Percentiles rank a stretch among this genome's conserved stretches.
Evolutionary conservation across 345 rosid species (phyloP).

Genomic region (Bruguiera sexangula): DNA sequence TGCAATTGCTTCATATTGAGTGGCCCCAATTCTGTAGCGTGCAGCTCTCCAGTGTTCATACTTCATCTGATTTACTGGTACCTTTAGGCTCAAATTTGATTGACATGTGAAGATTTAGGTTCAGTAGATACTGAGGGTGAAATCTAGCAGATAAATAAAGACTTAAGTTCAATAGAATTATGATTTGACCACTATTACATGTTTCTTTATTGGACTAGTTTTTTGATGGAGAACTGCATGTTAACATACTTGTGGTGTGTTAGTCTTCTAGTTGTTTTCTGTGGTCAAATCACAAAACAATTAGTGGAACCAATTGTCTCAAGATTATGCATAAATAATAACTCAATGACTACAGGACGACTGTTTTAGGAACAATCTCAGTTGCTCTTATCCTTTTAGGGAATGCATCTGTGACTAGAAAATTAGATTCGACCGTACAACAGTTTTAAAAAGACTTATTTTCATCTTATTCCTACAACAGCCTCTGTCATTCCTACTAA

Average conservation of each 20-base stretch:
- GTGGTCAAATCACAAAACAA: too few species aligned
- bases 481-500: neutral
- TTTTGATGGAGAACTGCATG: conserved; percentile 6
- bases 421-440: neutral
- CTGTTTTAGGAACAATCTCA: neutral
- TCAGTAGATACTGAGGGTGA: neutral
- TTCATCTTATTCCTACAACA: neutral
- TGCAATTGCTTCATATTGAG: conserved; percentile 18
- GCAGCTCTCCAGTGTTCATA: too few species aligned
- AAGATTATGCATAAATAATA: neutral
- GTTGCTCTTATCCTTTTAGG: neutral
- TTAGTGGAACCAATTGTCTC: neutral
- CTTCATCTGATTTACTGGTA: too few species aligned
- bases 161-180: conserved; percentile 28
- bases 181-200: conserved; percentile 23
- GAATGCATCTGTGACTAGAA: neutral
- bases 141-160: conserved; percentile 14
- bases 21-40: conserved; percentile 29
- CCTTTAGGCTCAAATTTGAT: too few species aligned
- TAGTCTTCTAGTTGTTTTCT: neutral
- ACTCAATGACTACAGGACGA: neutral
- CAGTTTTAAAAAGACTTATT: neutral
- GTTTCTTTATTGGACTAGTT: conserved; percentile 8
- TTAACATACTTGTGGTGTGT: neutral
- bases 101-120: too few species aligned